Percentiles rank a stretch among this genome's conserved stretches.
These are phyloP conservation scores for Fusarium penzigii DNA, from an alignment of 2,329 filamentous ascomycete species.

Conservation along the genomic window DNA sequence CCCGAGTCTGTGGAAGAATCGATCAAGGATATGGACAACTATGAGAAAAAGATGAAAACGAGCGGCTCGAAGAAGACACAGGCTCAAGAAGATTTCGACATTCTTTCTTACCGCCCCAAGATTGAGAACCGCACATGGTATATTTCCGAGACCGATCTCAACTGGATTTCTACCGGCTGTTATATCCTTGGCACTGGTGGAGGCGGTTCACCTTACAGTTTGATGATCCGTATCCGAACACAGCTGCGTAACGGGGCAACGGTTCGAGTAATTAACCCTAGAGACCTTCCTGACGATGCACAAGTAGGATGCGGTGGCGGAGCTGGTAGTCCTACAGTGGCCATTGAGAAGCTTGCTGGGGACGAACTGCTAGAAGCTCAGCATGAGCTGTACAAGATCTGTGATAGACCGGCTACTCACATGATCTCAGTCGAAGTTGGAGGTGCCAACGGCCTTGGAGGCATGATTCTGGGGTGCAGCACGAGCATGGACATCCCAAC, in stretches of 20 bases:
- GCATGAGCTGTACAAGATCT: constrained; percentile 53
- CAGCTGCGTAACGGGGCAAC: constrained; percentile 51
- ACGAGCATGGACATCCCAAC: constrained; percentile 52
- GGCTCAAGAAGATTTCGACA: constrained; percentile 31
- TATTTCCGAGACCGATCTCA: constrained; percentile 57
- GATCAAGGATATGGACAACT: constrained; percentile 19
- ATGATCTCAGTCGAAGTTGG: constrained; percentile 67
- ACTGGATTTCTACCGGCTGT: constrained; percentile 58
- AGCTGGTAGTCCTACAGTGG: constrained; percentile 60
- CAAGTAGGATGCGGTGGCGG: constrained; percentile 57
- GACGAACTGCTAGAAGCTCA: constrained; percentile 57
- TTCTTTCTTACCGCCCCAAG: constrained; percentile 48
- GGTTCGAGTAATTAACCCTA: constrained; percentile 52
- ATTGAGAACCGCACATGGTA: constrained; percentile 56
- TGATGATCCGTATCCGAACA: constrained; percentile 51
- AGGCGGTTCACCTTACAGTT: constrained; percentile 55
- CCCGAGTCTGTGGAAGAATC: constrained; percentile 4
- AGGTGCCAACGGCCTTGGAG: constrained; percentile 64
- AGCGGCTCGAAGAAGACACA: constrained; percentile 1
- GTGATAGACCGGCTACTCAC: constrained; percentile 49
- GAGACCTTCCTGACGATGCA: constrained; percentile 51
- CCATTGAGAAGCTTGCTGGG: constrained; percentile 59
- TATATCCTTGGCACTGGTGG: constrained; percentile 64
- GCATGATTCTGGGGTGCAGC: constrained; percentile 56
- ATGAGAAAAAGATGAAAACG: constrained; percentile 16